Percentiles rank a stretch among this genome's conserved stretches.
Evolutionary conservation across 208 protist species (phyloP).

Genomic region (Paratrypanosoma confusum): DNA sequence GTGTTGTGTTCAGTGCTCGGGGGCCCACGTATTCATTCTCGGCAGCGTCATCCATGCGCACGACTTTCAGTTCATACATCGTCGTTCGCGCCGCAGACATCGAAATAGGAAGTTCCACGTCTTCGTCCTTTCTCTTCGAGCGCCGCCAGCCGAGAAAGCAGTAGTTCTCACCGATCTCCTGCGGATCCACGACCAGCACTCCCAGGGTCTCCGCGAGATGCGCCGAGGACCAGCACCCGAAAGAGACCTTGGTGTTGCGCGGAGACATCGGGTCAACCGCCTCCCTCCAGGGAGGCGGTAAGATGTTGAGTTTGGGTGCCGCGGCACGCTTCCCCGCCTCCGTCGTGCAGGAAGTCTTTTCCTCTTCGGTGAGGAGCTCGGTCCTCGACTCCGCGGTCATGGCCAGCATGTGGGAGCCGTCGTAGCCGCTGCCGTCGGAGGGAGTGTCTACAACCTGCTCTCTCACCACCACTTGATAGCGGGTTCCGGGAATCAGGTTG

Average conservation of each 20-base stretch:
- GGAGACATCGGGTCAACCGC: no score
- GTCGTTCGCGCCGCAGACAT: constrained; percentile 6
- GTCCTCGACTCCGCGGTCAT: no score
- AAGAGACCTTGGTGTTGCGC: constrained; percentile 32
- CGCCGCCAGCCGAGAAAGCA: constrained; percentile 76
- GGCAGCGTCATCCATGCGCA: constrained; percentile 47
- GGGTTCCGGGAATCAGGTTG: constrained; percentile 70
- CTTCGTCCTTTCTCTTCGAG: constrained; percentile 6
- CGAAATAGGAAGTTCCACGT: neutral
- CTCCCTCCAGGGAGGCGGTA: no score
- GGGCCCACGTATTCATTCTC: constrained; percentile 34
- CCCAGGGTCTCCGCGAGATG: constrained; percentile 60
- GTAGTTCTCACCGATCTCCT: constrained; percentile 88
- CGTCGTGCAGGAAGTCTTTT: no score
- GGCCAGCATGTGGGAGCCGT: no score
- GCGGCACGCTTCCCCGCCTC: no score
- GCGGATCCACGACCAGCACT: constrained; percentile 48
- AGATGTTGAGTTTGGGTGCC: no score
- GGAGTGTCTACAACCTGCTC: constrained; percentile 67
- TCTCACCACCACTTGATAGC: constrained; percentile 69
- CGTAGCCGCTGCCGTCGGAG: constrained; percentile 11
- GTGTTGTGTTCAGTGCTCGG: constrained; percentile 40
- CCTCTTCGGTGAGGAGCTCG: no score
- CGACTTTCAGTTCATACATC: constrained; percentile 66
- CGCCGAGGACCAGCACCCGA: constrained; percentile 47